These are phyloP conservation scores for Trichosporon coremiiforme DNA, from an alignment of 1,284 basidiomycete genomes.

Conservation along the genomic window DNA sequence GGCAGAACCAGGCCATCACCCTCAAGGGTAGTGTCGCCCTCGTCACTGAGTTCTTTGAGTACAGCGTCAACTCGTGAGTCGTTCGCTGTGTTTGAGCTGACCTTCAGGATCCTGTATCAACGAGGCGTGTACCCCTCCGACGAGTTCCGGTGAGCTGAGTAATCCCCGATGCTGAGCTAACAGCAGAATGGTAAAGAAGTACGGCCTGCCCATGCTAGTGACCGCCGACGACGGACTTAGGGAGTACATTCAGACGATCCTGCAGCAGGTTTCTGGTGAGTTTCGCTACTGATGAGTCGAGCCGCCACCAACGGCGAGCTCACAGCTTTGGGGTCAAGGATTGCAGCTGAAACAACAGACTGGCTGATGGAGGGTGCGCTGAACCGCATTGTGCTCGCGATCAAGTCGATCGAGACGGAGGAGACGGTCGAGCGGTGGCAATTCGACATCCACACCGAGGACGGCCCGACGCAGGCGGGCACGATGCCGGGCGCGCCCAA, in stretches of 20 bases:
- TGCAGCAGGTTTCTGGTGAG: slow-evolving; percentile 86
- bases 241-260: slow-evolving; percentile 88
- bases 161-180: background rate
- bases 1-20: slow-evolving; percentile 66
- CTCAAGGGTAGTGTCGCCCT: slow-evolving; percentile 92
- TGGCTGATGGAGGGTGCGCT: slow-evolving; percentile 91
- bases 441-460: slow-evolving; percentile 84
- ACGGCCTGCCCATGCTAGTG: slow-evolving; percentile 91
- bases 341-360: slow-evolving; percentile 59
- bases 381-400: slow-evolving; percentile 89
- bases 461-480: slow-evolving; percentile 33
- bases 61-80: slow-evolving; percentile 82
- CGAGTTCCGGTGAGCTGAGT: slow-evolving; percentile 67
- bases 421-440: slow-evolving; percentile 96
- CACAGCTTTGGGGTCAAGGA: background rate
- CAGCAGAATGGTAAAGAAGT: slow-evolving; percentile 93
- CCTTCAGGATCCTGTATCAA: slow-evolving; percentile 85
- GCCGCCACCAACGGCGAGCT: too few relatives aligned
- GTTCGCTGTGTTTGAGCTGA: slow-evolving; percentile 20
- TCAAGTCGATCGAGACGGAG: slow-evolving; percentile 90
- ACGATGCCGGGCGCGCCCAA: slow-evolving; percentile 27
- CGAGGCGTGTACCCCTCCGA: slow-evolving; percentile 95
- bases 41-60: slow-evolving; percentile 99
- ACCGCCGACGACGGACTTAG: slow-evolving; percentile 90
- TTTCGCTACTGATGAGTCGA: slow-evolving; percentile 27